Conservation (phyloP, 164 flowering plant genomes). For the Magnolia sinica region DNA sequence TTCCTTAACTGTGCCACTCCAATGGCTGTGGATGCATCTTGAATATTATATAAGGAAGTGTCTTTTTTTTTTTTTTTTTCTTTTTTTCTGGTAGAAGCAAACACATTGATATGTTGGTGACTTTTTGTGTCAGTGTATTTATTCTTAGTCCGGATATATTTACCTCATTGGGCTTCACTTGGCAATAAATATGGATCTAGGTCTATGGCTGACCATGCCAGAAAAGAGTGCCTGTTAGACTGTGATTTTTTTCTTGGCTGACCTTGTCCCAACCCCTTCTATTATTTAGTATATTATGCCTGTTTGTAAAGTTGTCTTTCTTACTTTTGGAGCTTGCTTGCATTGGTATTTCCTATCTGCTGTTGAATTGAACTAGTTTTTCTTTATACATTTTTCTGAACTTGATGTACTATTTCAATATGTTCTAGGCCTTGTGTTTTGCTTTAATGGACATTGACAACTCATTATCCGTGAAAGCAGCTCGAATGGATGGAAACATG, state of each 20-base stretch:
- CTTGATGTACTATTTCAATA: background rate
- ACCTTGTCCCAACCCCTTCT: background rate
- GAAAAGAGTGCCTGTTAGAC: background rate
- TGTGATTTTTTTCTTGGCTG: background rate
- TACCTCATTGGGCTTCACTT: too few relatives aligned
- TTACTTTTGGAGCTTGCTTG: background rate
- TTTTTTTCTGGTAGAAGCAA: too few relatives aligned
- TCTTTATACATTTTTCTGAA: background rate
- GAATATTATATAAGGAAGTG: too few relatives aligned
- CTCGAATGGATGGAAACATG: slow-evolving; percentile 27
- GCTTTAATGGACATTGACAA: slow-evolving; percentile 52
- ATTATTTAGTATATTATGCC: background rate
- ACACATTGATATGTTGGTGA: too few relatives aligned
- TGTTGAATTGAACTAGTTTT: background rate
- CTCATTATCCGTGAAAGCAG: slow-evolving; percentile 33
- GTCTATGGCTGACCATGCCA: too few relatives aligned
- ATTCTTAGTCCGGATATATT: too few relatives aligned
- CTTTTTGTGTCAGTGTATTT: too few relatives aligned
- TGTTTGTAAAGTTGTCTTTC: background rate
- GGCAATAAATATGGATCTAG: too few relatives aligned
- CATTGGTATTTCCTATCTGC: background rate
- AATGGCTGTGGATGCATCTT: too few relatives aligned
- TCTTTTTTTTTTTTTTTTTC: too few relatives aligned
- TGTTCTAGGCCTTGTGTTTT: slow-evolving; percentile 57
- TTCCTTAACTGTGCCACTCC: too few relatives aligned